Base-by-base conservation (phyloP, 208 protist species). In the Trypanosoma avium region DNA sequence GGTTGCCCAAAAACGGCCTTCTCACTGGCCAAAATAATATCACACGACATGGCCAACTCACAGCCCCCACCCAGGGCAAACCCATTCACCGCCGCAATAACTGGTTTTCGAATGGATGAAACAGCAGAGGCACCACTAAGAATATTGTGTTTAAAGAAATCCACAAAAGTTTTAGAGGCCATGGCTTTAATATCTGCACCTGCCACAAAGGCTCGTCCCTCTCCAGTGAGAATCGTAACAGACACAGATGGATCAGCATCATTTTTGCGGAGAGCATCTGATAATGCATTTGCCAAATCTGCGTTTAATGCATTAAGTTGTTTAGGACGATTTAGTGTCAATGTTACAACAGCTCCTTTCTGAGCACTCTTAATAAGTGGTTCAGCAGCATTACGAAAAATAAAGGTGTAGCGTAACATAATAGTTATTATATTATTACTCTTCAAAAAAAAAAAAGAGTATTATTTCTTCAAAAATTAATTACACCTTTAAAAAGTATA, bases 111-210 rank as follows among this genome's bases (percentile, higher is more conserved):
- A 27, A 96, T 69, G 0, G n/a, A 47, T 22, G 74, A 63, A 1
- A 98, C 43, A 19, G 69, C 75, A 26, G 81, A 62, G 36, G 96
- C 78, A n/a, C 77, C 57, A 22, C 24, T 40, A 38, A 98, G 80
- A 33, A 96, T 82, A 74, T 94, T 81, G 29, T 63, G 52, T 32
- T 81, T 74, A 56, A 95, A 78, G 29, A 79, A 75, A 9, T 98
- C 91, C 30, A 81, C 68, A 54, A 93, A 96, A 29, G 32, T 81
- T 50, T 73, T 59, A 13, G 80, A 66, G 46, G 69, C 60, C 97
- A 99, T 98, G 55, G 92, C 77, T 71, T 98, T 98, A 63, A 98
- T 98, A 73, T 99, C 96, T 3, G 97, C 97, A 45, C 97, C 97
- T 5, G 96, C 95, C 35, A 97, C 96, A 71, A 99, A 99, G 0